Percentiles rank a stretch among this genome's conserved stretches.
These are phyloP conservation scores for Saccharum officinarum DNA, from an alignment of 176 grass and related monocot species.

Conservation along the genomic window DNA sequence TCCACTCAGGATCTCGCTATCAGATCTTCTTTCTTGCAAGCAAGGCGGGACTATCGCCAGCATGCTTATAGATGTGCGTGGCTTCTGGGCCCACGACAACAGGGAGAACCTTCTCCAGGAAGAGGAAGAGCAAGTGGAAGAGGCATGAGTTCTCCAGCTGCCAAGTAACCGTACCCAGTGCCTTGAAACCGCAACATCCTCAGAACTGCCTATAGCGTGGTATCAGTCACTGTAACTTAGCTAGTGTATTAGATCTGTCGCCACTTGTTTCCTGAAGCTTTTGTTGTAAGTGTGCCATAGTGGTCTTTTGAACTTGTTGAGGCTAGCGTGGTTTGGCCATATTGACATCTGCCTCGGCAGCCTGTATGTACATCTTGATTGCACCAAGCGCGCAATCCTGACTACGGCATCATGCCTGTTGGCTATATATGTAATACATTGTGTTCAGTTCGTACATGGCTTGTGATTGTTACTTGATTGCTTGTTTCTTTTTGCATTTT, in stretches of 20 bases:
- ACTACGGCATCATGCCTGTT: neutral
- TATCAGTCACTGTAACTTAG: constrained; percentile 6
- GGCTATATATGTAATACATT: neutral
- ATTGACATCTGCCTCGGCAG: neutral
- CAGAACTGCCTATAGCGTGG: neutral
- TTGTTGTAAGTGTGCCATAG: constrained; percentile 6
- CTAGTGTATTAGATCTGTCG: constrained; percentile 16
- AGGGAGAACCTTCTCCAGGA: constrained; percentile 98
- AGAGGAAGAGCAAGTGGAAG: constrained; percentile 98
- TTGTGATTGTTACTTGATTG: neutral
- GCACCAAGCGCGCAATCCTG: neutral
- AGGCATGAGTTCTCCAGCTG: constrained; percentile 40
- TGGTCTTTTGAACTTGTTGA: neutral
- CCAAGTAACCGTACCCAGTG: neutral
- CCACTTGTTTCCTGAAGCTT: neutral
- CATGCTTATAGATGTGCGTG: constrained; percentile 94
- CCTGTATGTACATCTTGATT: neutral
- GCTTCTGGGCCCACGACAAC: constrained; percentile 99
- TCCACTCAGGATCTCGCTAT: constrained; percentile 60
- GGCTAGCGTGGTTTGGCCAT: neutral
- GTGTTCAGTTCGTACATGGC: neutral
- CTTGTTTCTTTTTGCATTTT: neutral
- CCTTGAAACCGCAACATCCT: too few species aligned
- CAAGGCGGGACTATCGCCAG: constrained; percentile 93
- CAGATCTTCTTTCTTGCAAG: constrained; percentile 91